phyloP scores from a whole-genome alignment of 2,329 filamentous ascomycete genomes.

The Trichophyton schoenleinii region DNA sequence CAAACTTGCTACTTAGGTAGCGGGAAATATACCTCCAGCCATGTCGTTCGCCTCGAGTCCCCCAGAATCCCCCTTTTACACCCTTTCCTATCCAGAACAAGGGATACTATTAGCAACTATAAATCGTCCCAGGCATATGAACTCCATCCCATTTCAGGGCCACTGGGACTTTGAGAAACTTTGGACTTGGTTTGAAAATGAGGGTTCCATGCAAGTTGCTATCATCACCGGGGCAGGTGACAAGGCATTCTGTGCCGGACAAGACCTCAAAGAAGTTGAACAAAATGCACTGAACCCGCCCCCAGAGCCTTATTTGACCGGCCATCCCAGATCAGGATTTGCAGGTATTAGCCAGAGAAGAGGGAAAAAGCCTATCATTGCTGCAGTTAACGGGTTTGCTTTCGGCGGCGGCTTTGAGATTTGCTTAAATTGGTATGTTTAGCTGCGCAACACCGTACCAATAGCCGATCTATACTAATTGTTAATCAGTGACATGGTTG shows the following conservation, averaged over 20 bases:
- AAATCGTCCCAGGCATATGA: conserved; percentile 28
- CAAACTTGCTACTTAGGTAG: background rate
- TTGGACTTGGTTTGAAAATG: conserved; percentile 32
- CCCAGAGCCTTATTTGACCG: conserved; percentile 17
- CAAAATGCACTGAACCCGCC: conserved; percentile 16
- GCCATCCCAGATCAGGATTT: conserved; percentile 40
- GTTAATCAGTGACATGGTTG: conserved; percentile 55
- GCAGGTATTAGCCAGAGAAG: conserved; percentile 42
- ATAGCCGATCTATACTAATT: background rate
- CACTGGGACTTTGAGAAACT: conserved; percentile 30
- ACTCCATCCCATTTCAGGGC: conserved; percentile 28
- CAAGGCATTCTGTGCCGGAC: conserved; percentile 34
- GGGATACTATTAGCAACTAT: conserved; percentile 35
- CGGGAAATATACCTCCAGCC: background rate
- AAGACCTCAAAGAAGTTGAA: conserved; percentile 34
- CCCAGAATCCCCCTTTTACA: conserved; percentile 14
- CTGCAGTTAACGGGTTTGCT: conserved; percentile 65
- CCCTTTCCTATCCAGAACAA: conserved; percentile 29
- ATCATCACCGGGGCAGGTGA: conserved; percentile 34
- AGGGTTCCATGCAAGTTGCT: conserved; percentile 29
- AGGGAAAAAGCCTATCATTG: conserved; percentile 61
- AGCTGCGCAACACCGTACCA: background rate
- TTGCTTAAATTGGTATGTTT: conserved; percentile 66
- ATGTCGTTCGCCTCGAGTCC: conserved; percentile 11
- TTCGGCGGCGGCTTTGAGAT: conserved; percentile 71